A percentile compares a stretch with the other conserved stretches of the same genome.
Evolutionary conservation across 371 early-diverging fungal genomes (phyloP).

Genomic region (Rhizopus sp.): DNA sequence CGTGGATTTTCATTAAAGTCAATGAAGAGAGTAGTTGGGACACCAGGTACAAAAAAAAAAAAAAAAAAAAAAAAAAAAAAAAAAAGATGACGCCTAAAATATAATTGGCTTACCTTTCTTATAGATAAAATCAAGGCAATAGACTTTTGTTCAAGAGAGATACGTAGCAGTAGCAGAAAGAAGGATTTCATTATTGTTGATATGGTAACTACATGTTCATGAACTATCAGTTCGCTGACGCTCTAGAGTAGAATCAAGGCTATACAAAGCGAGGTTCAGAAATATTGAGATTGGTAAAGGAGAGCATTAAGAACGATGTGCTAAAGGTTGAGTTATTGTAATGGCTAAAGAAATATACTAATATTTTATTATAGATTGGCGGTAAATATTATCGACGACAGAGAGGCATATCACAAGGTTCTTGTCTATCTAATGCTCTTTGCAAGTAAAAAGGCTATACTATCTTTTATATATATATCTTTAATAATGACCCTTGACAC

Average conservation of each 20-base stretch:
- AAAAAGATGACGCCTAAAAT: no score
- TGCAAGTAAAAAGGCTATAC: slow-evolving; percentile 64
- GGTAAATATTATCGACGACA: slow-evolving; percentile 62
- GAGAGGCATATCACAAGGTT: slow-evolving; percentile 90
- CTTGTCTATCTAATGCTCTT: slow-evolving; percentile 77
- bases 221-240: not conserved
- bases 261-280: not conserved
- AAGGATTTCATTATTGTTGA: not conserved
- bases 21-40: not conserved
- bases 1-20: no score
- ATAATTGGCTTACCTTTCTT: not conserved
- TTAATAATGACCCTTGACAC: not conserved
- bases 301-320: slow-evolving; percentile 54
- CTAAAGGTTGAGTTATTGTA: slow-evolving; percentile 52
- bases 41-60: not conserved
- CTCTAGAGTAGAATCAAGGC: not conserved
- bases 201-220: not conserved
- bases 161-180: not conserved
- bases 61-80: not conserved
- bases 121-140: not conserved
- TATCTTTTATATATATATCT: not conserved
- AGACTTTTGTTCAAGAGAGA: slow-evolving; percentile 30
- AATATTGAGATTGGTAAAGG: not conserved
- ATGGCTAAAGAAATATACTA: not conserved
- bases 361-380: slow-evolving; percentile 34